Base-by-base conservation (phyloP, 169 alveolate genomes). In the Plasmodium inui region DNA sequence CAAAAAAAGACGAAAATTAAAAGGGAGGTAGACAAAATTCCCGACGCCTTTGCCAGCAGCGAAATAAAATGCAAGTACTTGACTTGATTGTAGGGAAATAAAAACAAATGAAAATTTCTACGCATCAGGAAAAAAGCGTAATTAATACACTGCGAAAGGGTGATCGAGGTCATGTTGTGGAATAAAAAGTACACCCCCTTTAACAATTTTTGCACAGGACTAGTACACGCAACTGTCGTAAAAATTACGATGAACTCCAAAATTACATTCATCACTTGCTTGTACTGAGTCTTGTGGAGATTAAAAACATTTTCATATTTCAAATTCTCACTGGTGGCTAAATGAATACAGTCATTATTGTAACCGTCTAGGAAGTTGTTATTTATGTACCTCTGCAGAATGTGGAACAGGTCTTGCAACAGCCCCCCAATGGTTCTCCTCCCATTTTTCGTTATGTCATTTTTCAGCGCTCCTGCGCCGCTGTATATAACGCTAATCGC, bases 271-370 rank as follows among this genome's bases (percentile, higher is more conserved):
- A 89, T 78, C 50, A 89, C 32, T 67, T 79, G 83, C 53, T 89
- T 89, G 50, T 79, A 79, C n/a, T 89, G 79, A 26, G 76, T 76
- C 71, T 67, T 89, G 46, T 86, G 84, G 22, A 79, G 30, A 89
- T 79, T 89, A 80, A 89, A 89, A 19, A 37, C 73, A 89, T 80
- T 34, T 34, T 39, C n/a, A 80, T 57, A 37, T 61, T 78, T 67
- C 32, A 89, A 39, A 79, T 89, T 89, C 57, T 78, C 91, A 61
- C 82, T 89, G 17, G 74, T 81, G 34, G 80, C 90, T 70, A 89
- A 34, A 80, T 89, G 82, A n/a, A 89, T 89, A 81, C 94, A 89
- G 83, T 89, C 94, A 79, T 89, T 89, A 89, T 89, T 89, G 72
- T 89, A 89, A 30, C 94, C 94, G 82, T 89, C 94, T 55, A 79